These are phyloP conservation scores for Fusarium sp. DNA, from an alignment of 2,329 filamentous ascomycete genomes.

Conservation along the genomic window DNA sequence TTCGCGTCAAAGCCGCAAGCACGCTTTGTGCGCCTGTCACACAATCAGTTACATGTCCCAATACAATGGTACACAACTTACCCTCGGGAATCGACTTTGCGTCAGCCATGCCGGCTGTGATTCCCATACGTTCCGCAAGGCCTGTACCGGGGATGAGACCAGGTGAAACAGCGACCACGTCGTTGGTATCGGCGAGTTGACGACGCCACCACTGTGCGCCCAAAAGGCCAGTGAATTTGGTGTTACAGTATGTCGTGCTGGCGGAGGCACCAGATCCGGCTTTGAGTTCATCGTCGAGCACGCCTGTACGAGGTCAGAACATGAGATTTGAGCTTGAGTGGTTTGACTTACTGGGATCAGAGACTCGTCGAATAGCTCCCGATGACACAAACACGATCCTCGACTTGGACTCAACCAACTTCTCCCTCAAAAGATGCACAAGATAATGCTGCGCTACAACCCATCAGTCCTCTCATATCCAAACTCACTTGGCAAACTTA, in stretches of 20 bases:
- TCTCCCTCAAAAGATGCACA: conserved; percentile 60
- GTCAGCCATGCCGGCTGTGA: conserved; percentile 55
- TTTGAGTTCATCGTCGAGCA: conserved; percentile 54
- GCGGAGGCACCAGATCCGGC: conserved; percentile 51
- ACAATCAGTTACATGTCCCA: conserved; percentile 18
- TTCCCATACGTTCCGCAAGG: conserved; percentile 49
- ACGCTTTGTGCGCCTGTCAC: conserved; percentile 58
- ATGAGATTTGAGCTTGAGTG: accelerated
- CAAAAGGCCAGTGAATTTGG: conserved; percentile 64
- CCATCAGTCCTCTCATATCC: conserved; percentile 8
- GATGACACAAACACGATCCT: conserved; percentile 65
- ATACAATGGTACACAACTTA: conserved; percentile 30
- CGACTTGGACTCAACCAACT: conserved; percentile 58
- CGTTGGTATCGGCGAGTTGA: conserved; percentile 57
- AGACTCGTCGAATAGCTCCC: conserved; percentile 57
- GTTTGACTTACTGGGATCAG: conserved; percentile 50
- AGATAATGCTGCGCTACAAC: conserved; percentile 65
- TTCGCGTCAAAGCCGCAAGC: conserved; percentile 56
- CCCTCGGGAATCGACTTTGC: conserved; percentile 62
- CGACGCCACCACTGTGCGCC: conserved; percentile 68
- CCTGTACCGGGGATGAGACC: conserved; percentile 64
- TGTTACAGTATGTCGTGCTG: conserved; percentile 53
- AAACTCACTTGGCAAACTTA: conserved; percentile 41
- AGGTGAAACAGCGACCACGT: conserved; percentile 65
- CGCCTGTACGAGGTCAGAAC: conserved; percentile 43